Evolutionary conservation across 2,329 filamentous ascomycete species (phyloP), one percentile per base, ranked within the genome.

Genomic region (Xylaria sp.): DNA sequence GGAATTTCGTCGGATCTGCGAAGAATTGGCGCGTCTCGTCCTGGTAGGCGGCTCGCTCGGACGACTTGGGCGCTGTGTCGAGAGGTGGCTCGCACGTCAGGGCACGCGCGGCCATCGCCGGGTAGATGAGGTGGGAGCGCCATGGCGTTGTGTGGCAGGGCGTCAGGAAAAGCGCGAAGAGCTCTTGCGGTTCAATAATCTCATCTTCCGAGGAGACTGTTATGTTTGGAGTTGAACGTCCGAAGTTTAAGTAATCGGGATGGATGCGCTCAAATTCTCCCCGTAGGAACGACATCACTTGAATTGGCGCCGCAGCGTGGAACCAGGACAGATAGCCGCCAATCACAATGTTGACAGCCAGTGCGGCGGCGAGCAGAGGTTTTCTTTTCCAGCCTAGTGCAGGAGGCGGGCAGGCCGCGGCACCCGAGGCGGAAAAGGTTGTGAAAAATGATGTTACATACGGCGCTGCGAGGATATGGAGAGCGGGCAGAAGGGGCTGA

Each of bases 131-230:
- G 72, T 96, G 91, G 15, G 90, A 93, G 70, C 93, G 90, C 94
- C 95, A 98, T 2, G 95, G 94, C 0, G 94, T 98, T 67, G 90
- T 91, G 80, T 99, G 95, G 78, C 95, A 99, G 9, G 95, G 95
- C 84, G 93, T 96, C 23, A 99, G 83, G 78, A 98, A 97, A 19
- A 90, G 89, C 33, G 89, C 86, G 69, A 88, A 89, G 10, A 87
- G 81, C 60, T 85, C 83, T 35, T 78, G 69, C n/a, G 62, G 60
- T 23, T 67, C 70, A 35, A 68, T 64, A 27, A 23, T n/a, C 6
- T n/a, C 41, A 21, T 49, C 53, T 25, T 68, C 66, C 19, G 73
- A 72, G 49, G 73, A 72, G 44, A 65, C 40, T 52, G 70, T 67
- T 23, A 69, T 62, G 52, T 66, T 56, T 51, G 68, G 65, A 29